Conservation (phyloP, 768 basidiomycete genomes). For the Clavaria fumosa region DNA sequence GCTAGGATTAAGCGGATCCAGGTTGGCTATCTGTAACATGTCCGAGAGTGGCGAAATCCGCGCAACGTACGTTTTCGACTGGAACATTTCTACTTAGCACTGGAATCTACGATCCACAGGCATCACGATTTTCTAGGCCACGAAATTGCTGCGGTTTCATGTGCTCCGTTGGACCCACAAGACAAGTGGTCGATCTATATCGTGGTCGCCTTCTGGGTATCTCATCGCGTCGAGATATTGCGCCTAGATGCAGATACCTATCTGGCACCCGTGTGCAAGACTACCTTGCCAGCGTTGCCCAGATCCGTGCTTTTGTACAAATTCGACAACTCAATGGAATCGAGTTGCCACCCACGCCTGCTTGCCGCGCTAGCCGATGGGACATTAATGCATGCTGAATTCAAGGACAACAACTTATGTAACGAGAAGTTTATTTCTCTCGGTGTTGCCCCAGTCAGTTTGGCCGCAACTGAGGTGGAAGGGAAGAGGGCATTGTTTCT, state of each 20-base stretch:
- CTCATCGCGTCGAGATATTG: conserved; percentile 46
- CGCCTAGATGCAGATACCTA: conserved; percentile 16
- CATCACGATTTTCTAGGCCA: conserved; percentile 2
- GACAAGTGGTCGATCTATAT: too few relatives aligned
- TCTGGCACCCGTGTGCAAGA: conserved; percentile 21
- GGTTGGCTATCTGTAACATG: conserved; percentile 35
- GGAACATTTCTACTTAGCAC: not conserved
- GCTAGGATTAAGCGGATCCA: conserved; percentile 41
- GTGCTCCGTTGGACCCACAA: conserved; percentile 40
- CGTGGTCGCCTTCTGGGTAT: conserved; percentile 66
- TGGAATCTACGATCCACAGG: not conserved
- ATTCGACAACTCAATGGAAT: conserved; percentile 31
- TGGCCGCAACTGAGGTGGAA: conserved; percentile 41
- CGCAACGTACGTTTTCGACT: conserved; percentile 11
- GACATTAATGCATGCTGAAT: conserved; percentile 40
- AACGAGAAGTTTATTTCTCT: conserved; percentile 48
- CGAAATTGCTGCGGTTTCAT: conserved; percentile 57
- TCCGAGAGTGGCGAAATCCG: conserved; percentile 23
- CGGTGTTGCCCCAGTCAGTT: conserved; percentile 48
- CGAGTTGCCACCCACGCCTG: conserved; percentile 34
- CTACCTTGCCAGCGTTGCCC: conserved; percentile 26
- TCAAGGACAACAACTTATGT: conserved; percentile 26
- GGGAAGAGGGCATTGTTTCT: conserved; percentile 49
- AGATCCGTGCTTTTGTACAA: conserved; percentile 39
- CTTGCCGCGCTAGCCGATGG: conserved; percentile 69